These are phyloP conservation scores for Pleurotus salmoneostramineus DNA, from an alignment of 768 basidiomycete genomes.

Conservation along the genomic window DNA sequence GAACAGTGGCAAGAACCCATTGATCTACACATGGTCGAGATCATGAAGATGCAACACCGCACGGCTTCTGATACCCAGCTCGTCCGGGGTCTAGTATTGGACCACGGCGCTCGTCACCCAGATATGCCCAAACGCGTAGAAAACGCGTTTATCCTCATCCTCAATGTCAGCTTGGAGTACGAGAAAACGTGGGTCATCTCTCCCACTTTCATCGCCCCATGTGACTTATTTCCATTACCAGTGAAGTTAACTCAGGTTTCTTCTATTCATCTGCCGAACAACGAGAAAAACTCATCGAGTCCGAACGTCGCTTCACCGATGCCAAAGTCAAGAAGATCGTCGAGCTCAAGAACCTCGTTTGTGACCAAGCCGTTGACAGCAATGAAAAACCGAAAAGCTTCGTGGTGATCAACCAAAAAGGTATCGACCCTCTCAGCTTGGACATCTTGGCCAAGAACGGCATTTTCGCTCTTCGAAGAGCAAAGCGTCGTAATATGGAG, in stretches of 20 bases:
- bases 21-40: conserved; percentile 98
- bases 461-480: conserved; percentile 89
- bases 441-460: conserved; percentile 97
- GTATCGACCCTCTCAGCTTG: conserved; percentile 94
- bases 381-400: conserved; percentile 84
- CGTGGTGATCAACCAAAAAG: conserved; percentile 98
- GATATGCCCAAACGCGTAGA: conserved; percentile 99
- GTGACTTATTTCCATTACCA: no score
- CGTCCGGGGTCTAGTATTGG: conserved; percentile 91
- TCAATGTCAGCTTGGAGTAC: conserved; percentile 98
- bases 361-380: conserved; percentile 85
- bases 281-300: conserved; percentile 97
- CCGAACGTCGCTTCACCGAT: conserved; percentile 91
- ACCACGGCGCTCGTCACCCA: conserved; percentile 96
- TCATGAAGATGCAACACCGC: conserved; percentile 99
- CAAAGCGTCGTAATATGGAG: conserved; percentile 99
- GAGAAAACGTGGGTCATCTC: conserved; percentile 89
- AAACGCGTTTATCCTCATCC: conserved; percentile 90
- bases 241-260: conserved; percentile 99
- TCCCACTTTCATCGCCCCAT: conserved; percentile 10
- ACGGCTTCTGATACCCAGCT: conserved; percentile 97
- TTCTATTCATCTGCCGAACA: conserved; percentile 99
- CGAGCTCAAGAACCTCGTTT: conserved; percentile 93
- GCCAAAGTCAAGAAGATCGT: conserved; percentile 94
- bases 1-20: conserved; percentile 85